Evolutionary conservation across 805 yeast genomes (phyloP).

Genomic region (Scheffersomyces lignosus): DNA sequence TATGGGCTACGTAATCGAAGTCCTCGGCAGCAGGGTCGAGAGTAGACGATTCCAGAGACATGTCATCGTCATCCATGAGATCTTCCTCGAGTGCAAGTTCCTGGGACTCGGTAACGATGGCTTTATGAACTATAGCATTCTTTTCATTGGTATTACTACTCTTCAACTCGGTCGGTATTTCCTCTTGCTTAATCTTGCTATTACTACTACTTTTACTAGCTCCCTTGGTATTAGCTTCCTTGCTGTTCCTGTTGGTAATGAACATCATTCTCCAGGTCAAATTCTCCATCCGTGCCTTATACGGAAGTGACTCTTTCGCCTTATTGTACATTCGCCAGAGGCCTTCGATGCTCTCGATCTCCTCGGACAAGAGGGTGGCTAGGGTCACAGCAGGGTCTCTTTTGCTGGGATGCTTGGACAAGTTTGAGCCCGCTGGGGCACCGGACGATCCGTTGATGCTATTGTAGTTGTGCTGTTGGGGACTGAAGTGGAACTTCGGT

Average conservation of each 20-base stretch:
- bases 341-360: slow-evolving; percentile 20
- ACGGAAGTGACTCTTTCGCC: slow-evolving; percentile 74
- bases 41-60: slow-evolving; percentile 2
- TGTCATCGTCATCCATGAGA: not conserved
- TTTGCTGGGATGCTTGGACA: no score
- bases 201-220: no score
- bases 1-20: slow-evolving; percentile 66
- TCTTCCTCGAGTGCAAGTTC: not conserved
- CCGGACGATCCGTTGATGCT: no score
- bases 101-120: not conserved
- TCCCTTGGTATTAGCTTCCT: no score
- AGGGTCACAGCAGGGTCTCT: no score
- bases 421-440: no score
- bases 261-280: slow-evolving; percentile 87
- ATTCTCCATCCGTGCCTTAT: slow-evolving; percentile 76
- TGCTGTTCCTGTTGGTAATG: slow-evolving; percentile 27
- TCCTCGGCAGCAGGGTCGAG: slow-evolving; percentile 52
- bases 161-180: slow-evolving; percentile 3
- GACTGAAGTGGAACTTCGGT: no score
- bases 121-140: not conserved
- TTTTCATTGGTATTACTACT: not conserved
- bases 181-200: slow-evolving; percentile 1
- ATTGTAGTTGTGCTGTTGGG: not conserved
- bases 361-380: slow-evolving; percentile 2
- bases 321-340: slow-evolving; percentile 81